These are phyloP conservation scores for Leptographium procerum DNA, from an alignment of 2,329 filamentous ascomycete species.

Conservation along the genomic window DNA sequence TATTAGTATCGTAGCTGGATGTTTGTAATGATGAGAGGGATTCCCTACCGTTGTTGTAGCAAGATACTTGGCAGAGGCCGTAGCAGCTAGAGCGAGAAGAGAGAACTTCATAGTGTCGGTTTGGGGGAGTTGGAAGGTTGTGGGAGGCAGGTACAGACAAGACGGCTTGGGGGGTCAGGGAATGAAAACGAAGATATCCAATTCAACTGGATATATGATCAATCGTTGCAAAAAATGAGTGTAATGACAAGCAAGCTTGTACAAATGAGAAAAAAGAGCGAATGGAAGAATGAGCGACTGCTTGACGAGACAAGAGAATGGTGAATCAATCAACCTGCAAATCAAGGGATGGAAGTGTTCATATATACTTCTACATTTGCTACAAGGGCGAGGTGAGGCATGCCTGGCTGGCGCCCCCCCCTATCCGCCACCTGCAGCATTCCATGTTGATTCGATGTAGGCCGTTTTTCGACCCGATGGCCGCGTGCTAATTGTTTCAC, in stretches of 20 bases:
- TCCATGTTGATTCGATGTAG: neutral
- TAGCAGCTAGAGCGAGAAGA: neutral
- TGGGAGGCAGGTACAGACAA: no score
- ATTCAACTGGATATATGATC: neutral
- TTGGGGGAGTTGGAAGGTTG: neutral
- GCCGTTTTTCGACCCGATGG: neutral
- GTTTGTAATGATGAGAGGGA: neutral
- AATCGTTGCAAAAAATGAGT: neutral
- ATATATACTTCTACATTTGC: no score
- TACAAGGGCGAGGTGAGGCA: neutral
- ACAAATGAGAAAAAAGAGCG: neutral
- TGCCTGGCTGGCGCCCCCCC: neutral
- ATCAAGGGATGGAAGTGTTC: neutral
- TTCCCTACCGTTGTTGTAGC: conserved; percentile 3
- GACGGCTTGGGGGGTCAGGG: no score
- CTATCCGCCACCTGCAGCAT: neutral
- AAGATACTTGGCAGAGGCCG: conserved; percentile 2
- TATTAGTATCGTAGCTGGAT: neutral
- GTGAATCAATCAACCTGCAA: neutral
- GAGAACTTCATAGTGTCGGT: conserved; percentile 1
- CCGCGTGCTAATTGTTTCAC: conserved; percentile 2
- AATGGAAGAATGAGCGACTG: neutral
- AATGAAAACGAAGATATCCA: neutral
- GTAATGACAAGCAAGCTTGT: neutral
- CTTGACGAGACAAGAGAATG: neutral